These are phyloP conservation scores for Claviceps monticola DNA, from an alignment of 2,329 filamentous ascomycete genomes.

Conservation along the genomic window DNA sequence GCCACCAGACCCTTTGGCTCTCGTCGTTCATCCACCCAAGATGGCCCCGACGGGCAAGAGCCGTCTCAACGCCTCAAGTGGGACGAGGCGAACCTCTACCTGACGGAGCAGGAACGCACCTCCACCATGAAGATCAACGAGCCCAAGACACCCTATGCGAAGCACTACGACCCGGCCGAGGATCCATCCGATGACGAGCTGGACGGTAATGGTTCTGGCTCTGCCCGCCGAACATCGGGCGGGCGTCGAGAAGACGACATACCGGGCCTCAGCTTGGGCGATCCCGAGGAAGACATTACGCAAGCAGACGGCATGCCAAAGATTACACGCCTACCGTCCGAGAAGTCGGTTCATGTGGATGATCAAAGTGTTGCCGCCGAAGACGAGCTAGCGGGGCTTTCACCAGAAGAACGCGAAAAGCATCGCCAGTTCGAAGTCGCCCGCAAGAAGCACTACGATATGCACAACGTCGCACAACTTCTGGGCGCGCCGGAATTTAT, in stretches of 20 bases:
- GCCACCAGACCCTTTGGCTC: slow-evolving; percentile 47
- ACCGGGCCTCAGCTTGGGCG: slow-evolving; percentile 79
- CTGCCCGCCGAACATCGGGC: slow-evolving; percentile 21
- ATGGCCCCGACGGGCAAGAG: slow-evolving; percentile 27
- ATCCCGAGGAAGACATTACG: slow-evolving; percentile 65
- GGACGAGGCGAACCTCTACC: slow-evolving; percentile 96
- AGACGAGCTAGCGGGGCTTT: slow-evolving; percentile 38
- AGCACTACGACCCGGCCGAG: slow-evolving; percentile 78
- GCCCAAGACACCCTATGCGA: slow-evolving; percentile 93
- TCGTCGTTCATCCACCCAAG: slow-evolving; percentile 55
- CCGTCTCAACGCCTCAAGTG: slow-evolving; percentile 73
- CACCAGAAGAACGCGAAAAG: slow-evolving; percentile 71
- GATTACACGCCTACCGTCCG: slow-evolving; percentile 23
- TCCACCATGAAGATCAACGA: slow-evolving; percentile 98
- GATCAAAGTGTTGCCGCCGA: slow-evolving; percentile 44
- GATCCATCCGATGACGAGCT: slow-evolving; percentile 68
- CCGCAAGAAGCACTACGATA: slow-evolving; percentile 96
- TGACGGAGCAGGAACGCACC: slow-evolving; percentile 90
- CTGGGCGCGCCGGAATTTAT: slow-evolving; percentile 62
- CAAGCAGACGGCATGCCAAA: slow-evolving; percentile 24
- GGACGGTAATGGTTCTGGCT: slow-evolving; percentile 15
- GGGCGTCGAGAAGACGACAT: slow-evolving; percentile 56
- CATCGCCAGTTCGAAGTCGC: slow-evolving; percentile 82
- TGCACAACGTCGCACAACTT: slow-evolving; percentile 83
- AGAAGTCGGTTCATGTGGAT: slow-evolving; percentile 73